Percentiles rank a stretch among this genome's conserved stretches.
These are phyloP conservation scores for Fusarium nodosum DNA, from an alignment of 2,329 filamentous ascomycete genomes.

Conservation along the genomic window DNA sequence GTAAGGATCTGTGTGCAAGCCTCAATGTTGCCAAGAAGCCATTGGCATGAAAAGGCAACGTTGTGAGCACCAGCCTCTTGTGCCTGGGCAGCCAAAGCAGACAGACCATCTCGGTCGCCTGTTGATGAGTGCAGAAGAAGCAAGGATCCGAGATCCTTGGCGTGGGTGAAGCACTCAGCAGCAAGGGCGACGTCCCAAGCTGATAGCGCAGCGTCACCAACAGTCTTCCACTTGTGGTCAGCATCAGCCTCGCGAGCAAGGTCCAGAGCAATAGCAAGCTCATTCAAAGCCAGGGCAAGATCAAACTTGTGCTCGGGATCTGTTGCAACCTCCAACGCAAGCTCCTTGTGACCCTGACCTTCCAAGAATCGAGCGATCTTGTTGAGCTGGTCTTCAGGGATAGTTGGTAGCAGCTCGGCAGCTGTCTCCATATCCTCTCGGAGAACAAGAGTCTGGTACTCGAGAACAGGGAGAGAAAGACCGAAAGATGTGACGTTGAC, in stretches of 20 bases:
- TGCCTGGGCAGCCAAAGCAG: conserved; percentile 79
- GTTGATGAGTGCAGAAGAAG: conserved; percentile 91
- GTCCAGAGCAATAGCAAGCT: conserved; percentile 86
- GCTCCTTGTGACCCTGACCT: conserved; percentile 95
- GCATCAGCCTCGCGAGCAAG: conserved; percentile 86
- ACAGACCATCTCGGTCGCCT: conserved; percentile 80
- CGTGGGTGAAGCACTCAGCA: conserved; percentile 91
- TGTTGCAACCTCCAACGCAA: conserved; percentile 93
- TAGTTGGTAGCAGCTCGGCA: conserved; percentile 83
- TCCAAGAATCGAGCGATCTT: conserved; percentile 98
- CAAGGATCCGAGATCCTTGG: conserved; percentile 90
- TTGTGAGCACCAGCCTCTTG: conserved; percentile 86
- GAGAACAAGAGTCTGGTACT: conserved; percentile 96
- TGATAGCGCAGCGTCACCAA: conserved; percentile 89
- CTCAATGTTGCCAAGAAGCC: conserved; percentile 86
- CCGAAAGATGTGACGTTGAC: conserved; percentile 91
- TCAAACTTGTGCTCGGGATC: conserved; percentile 98
- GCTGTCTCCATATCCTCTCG: conserved; percentile 94
- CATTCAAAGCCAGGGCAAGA: conserved; percentile 83
- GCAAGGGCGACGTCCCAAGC: conserved; percentile 90
- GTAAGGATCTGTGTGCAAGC: conserved; percentile 84
- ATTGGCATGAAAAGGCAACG: conserved; percentile 90
- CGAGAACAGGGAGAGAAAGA: conserved; percentile 90
- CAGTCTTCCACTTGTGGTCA: conserved; percentile 98
- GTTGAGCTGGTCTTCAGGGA: conserved; percentile 94